Evolutionary conservation across 2,329 filamentous ascomycete species (phyloP).

Genomic region (Monilinia vaccinii-corymbosi): DNA sequence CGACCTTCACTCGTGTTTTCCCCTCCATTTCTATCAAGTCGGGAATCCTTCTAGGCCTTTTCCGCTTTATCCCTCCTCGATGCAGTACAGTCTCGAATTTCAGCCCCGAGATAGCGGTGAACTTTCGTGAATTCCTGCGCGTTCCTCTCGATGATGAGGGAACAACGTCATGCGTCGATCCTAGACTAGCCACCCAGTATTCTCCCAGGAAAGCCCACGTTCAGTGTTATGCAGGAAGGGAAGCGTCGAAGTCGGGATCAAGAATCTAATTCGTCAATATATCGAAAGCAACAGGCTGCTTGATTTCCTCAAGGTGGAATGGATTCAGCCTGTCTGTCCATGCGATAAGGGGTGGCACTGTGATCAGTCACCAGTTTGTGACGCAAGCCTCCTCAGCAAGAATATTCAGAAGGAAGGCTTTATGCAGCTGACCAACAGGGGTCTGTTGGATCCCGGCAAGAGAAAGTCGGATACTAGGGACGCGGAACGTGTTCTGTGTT

Average conservation of each 20-base stretch:
- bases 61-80: neutral
- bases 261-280: neutral
- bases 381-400: neutral
- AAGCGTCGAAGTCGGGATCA: neutral
- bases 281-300: neutral
- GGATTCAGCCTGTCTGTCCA: slow-evolving; percentile 1
- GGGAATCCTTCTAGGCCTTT: neutral
- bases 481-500: slow-evolving; percentile 1
- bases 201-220: neutral
- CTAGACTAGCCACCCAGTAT: neutral
- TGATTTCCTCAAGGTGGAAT: neutral
- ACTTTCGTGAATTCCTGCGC: neutral
- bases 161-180: no score
- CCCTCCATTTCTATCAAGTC: neutral
- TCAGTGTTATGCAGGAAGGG: neutral
- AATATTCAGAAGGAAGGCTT: neutral
- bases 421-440: neutral
- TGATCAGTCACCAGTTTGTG: neutral
- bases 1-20: slow-evolving; percentile 13
- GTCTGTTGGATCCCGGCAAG: neutral
- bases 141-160: neutral
- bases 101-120: slow-evolving; percentile 6
- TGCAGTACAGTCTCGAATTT: neutral
- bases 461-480: neutral
- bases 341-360: neutral